Evolutionary conservation across 1,139 yeast species (phyloP), one percentile per base, ranked within the genome.

Genomic region (Blastobotrys aristatus): DNA sequence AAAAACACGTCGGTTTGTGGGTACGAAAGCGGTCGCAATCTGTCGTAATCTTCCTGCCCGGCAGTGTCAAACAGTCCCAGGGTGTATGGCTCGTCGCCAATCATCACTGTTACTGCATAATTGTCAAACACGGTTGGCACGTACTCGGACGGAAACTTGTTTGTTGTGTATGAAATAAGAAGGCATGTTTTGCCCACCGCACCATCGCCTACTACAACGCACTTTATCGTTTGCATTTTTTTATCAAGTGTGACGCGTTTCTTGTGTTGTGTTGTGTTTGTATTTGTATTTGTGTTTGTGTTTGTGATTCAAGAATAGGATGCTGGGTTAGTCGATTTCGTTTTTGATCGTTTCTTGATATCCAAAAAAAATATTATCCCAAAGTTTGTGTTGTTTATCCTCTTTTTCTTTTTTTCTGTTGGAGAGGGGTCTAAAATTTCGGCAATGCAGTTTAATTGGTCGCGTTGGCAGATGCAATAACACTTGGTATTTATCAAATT

Each of bases 201-300:
- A 84, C 97, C 97, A 73, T 89, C 97, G 55, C 97, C 97, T 50
- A 89, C 96, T 57, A 88, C 96, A 61, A 89, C 97, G 77, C 96
- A 89, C 71, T 89, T 89, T 70, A 88, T 84, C 54, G 95, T 84
- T 69, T 84, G 89, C 94, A 85, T 84, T 47, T 17, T 33, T 33
- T 4, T 33, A 17, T 37, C 18, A 38, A 24, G n/a, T n/a, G n/a
- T n/a, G n/a, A n/a, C n/a, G n/a, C n/a, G n/a, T n/a, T n/a, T n/a
- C n/a, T n/a, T n/a, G n/a, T n/a, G n/a, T n/a, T n/a, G n/a, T n/a
- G n/a, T n/a, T n/a, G n/a, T n/a, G n/a, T n/a, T n/a, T n/a, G n/a
- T n/a, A n/a, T n/a, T n/a, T n/a, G n/a, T n/a, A n/a, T n/a, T n/a
- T n/a, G n/a, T n/a, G n/a, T n/a, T n/a, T n/a, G n/a, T n/a, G n/a